Conservation (phyloP, 768 basidiomycete genomes). For the Russula olivacea region DNA sequence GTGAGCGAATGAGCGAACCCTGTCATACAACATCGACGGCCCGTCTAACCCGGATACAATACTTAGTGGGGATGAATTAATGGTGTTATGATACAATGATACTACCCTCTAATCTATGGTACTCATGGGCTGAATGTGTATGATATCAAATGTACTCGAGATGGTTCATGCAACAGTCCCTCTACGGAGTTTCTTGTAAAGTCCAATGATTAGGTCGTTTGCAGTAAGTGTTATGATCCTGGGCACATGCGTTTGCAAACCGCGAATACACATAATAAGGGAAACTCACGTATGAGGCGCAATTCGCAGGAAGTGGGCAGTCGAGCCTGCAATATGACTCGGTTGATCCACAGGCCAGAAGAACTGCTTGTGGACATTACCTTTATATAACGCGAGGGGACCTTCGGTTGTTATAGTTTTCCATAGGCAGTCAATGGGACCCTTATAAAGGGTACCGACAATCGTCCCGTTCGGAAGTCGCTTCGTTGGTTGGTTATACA, state of each 20-base stretch:
- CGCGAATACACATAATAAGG: slow-evolving; percentile 9
- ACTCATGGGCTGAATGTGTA: not conserved
- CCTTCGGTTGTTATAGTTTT: slow-evolving; percentile 93
- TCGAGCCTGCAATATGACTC: slow-evolving; percentile 55
- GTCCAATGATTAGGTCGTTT: slow-evolving; percentile 69
- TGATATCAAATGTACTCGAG: not conserved
- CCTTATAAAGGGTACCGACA: slow-evolving; percentile 77
- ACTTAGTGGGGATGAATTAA: not conserved
- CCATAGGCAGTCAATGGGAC: slow-evolving; percentile 94
- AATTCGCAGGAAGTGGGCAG: slow-evolving; percentile 89
- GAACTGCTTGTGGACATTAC: slow-evolving; percentile 32
- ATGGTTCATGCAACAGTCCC: slow-evolving; percentile 21
- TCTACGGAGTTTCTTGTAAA: slow-evolving; percentile 48
- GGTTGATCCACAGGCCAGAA: not conserved
- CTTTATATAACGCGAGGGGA: slow-evolving; percentile 93
- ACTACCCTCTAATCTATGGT: slow-evolving; percentile 5
- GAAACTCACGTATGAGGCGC: slow-evolving; percentile 78
- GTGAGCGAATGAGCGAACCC: too few relatives aligned
- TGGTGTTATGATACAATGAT: too few relatives aligned
- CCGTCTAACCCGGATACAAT: not conserved
- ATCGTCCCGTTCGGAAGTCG: slow-evolving; percentile 62
- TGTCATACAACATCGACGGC: not conserved
- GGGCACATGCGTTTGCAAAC: slow-evolving; percentile 3
- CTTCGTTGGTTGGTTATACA: slow-evolving; percentile 93
- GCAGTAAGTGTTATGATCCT: slow-evolving; percentile 89